Evolutionary conservation across 169 alveolate genomes (phyloP).

Genomic region (Plasmodium chabaudi): DNA sequence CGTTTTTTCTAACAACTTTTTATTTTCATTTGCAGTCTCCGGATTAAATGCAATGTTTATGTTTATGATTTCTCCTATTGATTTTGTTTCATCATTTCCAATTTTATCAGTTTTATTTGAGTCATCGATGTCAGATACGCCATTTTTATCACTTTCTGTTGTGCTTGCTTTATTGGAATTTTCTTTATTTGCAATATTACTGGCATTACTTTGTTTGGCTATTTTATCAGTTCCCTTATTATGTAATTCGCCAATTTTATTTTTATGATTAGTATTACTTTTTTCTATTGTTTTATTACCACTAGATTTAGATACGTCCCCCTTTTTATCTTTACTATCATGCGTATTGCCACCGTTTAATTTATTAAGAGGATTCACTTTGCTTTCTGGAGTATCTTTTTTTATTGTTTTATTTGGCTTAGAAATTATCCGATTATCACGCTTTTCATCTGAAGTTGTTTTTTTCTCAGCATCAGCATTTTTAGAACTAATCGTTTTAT

Average conservation of each 20-base stretch:
- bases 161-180: neutral
- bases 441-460: neutral
- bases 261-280: neutral
- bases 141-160: neutral
- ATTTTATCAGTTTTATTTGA: neutral
- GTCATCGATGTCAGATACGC: neutral
- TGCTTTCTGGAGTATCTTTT: no score
- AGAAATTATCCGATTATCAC: no score
- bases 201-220: neutral
- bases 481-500: neutral
- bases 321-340: no score
- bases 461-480: neutral
- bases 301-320: no score
- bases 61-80: constrained; percentile 28
- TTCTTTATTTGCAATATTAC: neutral
- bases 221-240: neutral
- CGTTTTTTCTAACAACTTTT: neutral
- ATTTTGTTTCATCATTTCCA: neutral
- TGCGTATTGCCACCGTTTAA: no score
- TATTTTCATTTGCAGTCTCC: neutral
- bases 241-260: neutral
- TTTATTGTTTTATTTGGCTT: no score
- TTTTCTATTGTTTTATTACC: neutral
- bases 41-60: constrained; percentile 46
- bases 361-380: no score